phyloP scores from a whole-genome alignment of 176 grass and related monocot species.

The Puya raimondii region DNA sequence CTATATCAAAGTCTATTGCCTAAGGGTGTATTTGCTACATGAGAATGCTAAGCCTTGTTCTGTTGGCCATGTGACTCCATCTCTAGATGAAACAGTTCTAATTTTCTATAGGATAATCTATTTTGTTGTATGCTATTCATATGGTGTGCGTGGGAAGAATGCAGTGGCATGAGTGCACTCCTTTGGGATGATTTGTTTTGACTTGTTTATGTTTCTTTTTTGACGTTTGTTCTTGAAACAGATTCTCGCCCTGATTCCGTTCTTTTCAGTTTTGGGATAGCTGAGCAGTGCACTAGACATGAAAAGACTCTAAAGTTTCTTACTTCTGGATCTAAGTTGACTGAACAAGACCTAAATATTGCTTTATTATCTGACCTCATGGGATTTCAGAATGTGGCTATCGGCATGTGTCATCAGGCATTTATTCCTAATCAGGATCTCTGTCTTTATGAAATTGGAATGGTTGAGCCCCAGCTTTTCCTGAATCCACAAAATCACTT shows the following conservation, averaged over 20 bases:
- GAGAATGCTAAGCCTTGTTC: no score
- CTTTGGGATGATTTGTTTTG: background rate
- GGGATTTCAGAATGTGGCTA: constrained; percentile 26
- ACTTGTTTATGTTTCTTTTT: background rate
- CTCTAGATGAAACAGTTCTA: no score
- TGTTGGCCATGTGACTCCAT: no score
- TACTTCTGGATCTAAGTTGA: constrained; percentile 36
- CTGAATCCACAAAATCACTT: constrained; percentile 31
- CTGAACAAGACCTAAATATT: constrained; percentile 20
- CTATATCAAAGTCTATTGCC: no score
- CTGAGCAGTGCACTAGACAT: constrained; percentile 56
- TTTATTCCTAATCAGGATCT: constrained; percentile 40
- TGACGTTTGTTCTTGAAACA: constrained; percentile 23
- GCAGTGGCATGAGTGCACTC: background rate
- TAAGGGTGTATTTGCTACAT: no score
- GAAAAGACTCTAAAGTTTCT: constrained; percentile 73
- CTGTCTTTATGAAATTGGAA: constrained; percentile 35
- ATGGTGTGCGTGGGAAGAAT: background rate
- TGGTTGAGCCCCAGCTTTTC: constrained; percentile 33
- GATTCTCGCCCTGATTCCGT: constrained; percentile 44
- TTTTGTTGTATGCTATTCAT: no score
- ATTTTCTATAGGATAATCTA: no score
- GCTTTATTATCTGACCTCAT: constrained; percentile 49
- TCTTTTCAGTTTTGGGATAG: constrained; percentile 57
- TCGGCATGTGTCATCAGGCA: constrained; percentile 27